Conservation (phyloP, 257 asterid genomes). For the Lycium ferocissimum region DNA sequence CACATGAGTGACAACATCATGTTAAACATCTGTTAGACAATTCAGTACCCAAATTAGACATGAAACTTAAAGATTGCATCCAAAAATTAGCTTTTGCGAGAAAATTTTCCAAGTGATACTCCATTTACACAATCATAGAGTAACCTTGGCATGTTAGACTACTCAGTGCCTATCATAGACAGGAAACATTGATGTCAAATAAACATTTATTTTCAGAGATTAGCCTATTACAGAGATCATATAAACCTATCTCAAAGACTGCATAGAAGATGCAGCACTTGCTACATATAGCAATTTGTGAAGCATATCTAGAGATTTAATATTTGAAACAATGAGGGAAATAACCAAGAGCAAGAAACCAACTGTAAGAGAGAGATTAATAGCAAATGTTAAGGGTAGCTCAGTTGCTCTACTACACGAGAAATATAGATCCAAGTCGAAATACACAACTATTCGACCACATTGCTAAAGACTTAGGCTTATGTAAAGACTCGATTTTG, state of each 20-base stretch:
- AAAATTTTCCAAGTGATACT: neutral
- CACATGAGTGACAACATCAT: neutral
- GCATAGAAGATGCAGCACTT: neutral
- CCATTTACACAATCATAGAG: neutral
- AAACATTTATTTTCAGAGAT: neutral
- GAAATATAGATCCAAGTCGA: slow-evolving; percentile 9
- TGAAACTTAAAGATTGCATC: neutral
- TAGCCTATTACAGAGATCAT: neutral
- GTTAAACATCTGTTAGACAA: neutral
- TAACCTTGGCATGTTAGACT: neutral
- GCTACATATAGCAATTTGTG: slow-evolving; percentile 10
- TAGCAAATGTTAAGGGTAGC: neutral
- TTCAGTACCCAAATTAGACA: neutral
- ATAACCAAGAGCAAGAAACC: slow-evolving; percentile 2
- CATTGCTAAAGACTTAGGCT: neutral
- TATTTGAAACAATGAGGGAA: neutral
- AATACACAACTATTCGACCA: neutral
- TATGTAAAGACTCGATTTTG: too few species aligned
- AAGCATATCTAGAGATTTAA: neutral
- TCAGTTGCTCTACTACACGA: neutral
- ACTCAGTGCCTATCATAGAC: neutral
- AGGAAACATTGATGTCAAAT: neutral
- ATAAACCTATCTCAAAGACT: slow-evolving; percentile 6
- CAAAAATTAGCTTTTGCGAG: neutral
- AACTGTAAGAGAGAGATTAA: slow-evolving; percentile 22